A percentile compares a stretch with the other conserved stretches of the same genome.
These are phyloP conservation scores for Neoscytalidium dimidiatum DNA, from an alignment of 2,329 filamentous ascomycete species.

Conservation along the genomic window DNA sequence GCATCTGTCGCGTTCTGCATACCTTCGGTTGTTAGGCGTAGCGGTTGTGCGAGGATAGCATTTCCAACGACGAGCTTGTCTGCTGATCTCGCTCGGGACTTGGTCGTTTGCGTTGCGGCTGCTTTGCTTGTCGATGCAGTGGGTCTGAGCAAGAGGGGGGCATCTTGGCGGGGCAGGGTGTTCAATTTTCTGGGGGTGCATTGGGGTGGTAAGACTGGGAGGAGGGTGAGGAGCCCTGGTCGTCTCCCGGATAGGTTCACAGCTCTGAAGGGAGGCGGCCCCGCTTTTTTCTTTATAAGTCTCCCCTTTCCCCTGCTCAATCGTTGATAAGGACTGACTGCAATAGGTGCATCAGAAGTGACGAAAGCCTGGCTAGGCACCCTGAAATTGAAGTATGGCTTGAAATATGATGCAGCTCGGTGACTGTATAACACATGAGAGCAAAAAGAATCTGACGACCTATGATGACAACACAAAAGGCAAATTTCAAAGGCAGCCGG, in stretches of 20 bases:
- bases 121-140: not conserved
- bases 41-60: not conserved
- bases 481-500: conserved; percentile 15
- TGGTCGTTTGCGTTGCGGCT: not conserved
- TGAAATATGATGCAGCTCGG: too few relatives aligned
- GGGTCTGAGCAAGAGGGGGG: not conserved
- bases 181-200: not conserved
- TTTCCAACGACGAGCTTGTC: not conserved
- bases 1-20: not conserved
- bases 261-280: conserved; percentile 8
- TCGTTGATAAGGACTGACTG: not conserved
- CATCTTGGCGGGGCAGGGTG: not conserved
- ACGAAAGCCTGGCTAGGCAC: too few relatives aligned
- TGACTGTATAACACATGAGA: too few relatives aligned
- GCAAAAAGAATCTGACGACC: not conserved
- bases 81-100: not conserved
- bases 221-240: conserved; percentile 20
- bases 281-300: conserved; percentile 19
- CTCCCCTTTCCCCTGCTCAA: not conserved
- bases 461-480: conserved; percentile 17
- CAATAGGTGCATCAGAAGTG: not conserved
- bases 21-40: not conserved
- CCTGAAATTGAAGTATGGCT: too few relatives aligned
- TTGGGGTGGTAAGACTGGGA: conserved; percentile 18
- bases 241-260: conserved; percentile 10